A percentile compares a stretch with the other conserved stretches of the same genome.
Evolutionary conservation across 371 early-diverging fungal genomes (phyloP).

Genomic region (Zancudomyces culisetae): DNA sequence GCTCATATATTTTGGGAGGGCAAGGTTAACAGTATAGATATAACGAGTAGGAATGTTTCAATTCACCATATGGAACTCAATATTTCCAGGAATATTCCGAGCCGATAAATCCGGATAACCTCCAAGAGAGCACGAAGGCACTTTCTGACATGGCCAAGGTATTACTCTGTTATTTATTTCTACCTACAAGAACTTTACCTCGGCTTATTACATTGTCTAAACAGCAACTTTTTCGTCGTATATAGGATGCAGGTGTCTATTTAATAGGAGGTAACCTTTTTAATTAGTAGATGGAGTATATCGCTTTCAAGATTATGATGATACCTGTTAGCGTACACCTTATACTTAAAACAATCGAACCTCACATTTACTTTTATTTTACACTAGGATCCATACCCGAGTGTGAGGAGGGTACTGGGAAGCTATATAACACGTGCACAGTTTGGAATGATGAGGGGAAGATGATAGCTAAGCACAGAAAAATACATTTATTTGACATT

Average conservation of each 20-base stretch:
- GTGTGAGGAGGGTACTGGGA: slow-evolving; percentile 28
- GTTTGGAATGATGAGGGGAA: slow-evolving; percentile 61
- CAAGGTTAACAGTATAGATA: too few relatives aligned
- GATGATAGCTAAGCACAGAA: slow-evolving; percentile 21
- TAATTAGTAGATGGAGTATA: too few relatives aligned
- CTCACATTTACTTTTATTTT: too few relatives aligned
- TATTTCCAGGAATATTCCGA: slow-evolving; percentile 79
- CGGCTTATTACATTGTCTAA: not conserved
- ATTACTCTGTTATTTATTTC: not conserved
- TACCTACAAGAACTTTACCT: not conserved
- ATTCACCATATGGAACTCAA: slow-evolving; percentile 82
- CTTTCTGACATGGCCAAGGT: slow-evolving; percentile 59
- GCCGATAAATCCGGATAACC: slow-evolving; percentile 35
- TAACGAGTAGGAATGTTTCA: slow-evolving; percentile 52
- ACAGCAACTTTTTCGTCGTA: slow-evolving; percentile 9
- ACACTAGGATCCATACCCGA: slow-evolving; percentile 91
- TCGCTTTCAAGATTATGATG: too few relatives aligned
- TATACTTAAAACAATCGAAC: too few relatives aligned
- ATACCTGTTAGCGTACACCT: too few relatives aligned
- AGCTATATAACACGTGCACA: slow-evolving; percentile 78
- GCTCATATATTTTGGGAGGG: too few relatives aligned
- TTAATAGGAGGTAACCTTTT: slow-evolving; percentile 48
- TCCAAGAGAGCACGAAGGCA: slow-evolving; percentile 45
- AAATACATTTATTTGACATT: slow-evolving; percentile 89
- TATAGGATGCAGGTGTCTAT: slow-evolving; percentile 50